These are phyloP conservation scores for Bacidia gigantensis DNA, from an alignment of 495 filamentous ascomycete species.

Conservation along the genomic window DNA sequence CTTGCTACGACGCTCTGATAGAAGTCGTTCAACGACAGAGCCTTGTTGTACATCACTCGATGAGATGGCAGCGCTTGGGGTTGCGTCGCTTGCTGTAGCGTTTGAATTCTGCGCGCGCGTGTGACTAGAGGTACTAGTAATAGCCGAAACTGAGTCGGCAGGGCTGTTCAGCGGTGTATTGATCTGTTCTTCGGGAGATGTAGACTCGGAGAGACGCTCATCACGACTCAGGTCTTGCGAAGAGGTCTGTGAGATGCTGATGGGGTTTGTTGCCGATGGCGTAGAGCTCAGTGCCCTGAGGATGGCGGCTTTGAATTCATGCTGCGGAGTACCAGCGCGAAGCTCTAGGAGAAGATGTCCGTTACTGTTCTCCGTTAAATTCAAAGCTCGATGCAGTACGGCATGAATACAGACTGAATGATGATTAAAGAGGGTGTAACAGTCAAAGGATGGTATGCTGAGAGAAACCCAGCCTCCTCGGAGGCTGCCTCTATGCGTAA, in stretches of 20 bases:
- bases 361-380: constrained; percentile 14
- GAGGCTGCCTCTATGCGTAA: constrained; percentile 57
- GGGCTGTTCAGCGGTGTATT: too few relatives aligned
- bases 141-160: constrained; percentile 1
- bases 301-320: constrained; percentile 17
- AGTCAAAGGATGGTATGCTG: constrained; percentile 63
- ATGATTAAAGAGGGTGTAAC: constrained; percentile 63
- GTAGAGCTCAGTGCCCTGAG: constrained; percentile 7
- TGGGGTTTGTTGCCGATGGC: background rate
- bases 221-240: background rate
- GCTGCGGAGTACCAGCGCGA: constrained; percentile 16
- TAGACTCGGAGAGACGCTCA: background rate
- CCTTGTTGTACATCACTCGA: too few relatives aligned
- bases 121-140: too few relatives aligned
- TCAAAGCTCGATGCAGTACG: too few relatives aligned
- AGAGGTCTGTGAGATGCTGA: background rate
- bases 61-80: background rate
- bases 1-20: constrained; percentile 16
- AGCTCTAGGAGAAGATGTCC: constrained; percentile 21
- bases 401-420: constrained; percentile 43
- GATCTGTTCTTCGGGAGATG: background rate
- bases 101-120: background rate
- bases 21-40: constrained; percentile 13
- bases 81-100: background rate
- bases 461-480: constrained; percentile 65